Percentiles rank a stretch among this genome's conserved stretches.
Evolutionary conservation across 805 yeast species (phyloP).

Genomic region (Scheffersomyces ergatensis): DNA sequence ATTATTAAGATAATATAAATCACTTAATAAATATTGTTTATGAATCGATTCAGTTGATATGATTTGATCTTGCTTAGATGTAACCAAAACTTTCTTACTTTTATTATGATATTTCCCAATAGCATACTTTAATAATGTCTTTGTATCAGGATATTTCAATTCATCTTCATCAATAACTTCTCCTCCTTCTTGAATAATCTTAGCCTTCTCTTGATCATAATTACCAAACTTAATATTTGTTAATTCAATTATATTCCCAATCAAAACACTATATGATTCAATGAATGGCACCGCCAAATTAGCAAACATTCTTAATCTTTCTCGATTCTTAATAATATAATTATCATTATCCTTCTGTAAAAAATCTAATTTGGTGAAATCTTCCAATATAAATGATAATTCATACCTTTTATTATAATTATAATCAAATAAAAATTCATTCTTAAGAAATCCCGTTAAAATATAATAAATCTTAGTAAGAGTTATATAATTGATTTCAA

Average conservation of each 20-base stretch:
- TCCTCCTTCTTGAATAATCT: conserved; percentile 1
- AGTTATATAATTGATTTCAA: conserved; percentile 6
- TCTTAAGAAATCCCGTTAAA: conserved; percentile 36
- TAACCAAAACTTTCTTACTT: too few species aligned
- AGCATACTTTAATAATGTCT: conserved; percentile 24
- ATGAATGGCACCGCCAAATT: conserved; percentile 33
- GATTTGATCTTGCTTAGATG: conserved; percentile 8
- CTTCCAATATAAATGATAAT: conserved; percentile 25
- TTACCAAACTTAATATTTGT: conserved; percentile 4
- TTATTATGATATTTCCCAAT: conserved; percentile 16
- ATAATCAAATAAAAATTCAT: conserved; percentile 43
- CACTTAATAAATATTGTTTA: conserved; percentile 40
- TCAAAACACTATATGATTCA: conserved; percentile 22
- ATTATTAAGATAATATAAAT: conserved; percentile 36
- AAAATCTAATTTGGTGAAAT: conserved; percentile 12
- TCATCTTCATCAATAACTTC: conserved; percentile 14
- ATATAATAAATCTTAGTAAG: conserved; percentile 29
- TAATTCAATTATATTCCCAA: conserved; percentile 6
- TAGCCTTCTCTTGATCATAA: conserved; percentile 6
- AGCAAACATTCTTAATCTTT: conserved; percentile 21
- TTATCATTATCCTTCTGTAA: conserved; percentile 15
- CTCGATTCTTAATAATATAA: conserved; percentile 19
- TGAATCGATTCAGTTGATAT: conserved; percentile 37
- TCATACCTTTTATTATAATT: conserved; percentile 29
- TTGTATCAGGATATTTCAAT: conserved; percentile 28